phyloP scores from a whole-genome alignment of 331 rosid species.

The Prunus yedoensis region DNA sequence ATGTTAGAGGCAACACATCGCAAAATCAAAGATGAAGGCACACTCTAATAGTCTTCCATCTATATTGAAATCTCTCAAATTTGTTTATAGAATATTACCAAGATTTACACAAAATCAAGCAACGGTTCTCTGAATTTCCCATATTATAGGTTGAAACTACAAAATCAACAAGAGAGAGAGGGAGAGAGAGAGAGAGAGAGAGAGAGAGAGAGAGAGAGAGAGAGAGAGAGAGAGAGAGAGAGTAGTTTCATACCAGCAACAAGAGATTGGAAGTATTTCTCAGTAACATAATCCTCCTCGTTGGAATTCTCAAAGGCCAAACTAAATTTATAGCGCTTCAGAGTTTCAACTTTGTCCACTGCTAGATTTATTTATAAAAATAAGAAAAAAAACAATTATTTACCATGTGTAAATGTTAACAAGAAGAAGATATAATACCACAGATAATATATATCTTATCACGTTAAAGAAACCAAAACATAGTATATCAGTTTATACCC shows the following conservation, averaged over 20 bases:
- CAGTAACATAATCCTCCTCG: constrained; percentile 99
- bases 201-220: background rate
- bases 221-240: constrained; percentile 20
- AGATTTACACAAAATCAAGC: background rate
- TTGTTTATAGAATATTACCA: background rate
- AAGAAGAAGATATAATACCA: background rate
- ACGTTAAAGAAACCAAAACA: constrained; percentile 2
- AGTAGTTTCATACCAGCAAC: constrained; percentile 76
- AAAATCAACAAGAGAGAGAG: too few species aligned
- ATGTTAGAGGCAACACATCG: background rate
- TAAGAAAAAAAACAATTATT: background rate
- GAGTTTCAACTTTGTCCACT: constrained; percentile 85
- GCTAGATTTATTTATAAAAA: constrained; percentile 27
- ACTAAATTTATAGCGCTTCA: constrained; percentile 89
- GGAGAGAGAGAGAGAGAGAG: too few species aligned
- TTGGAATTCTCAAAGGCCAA: constrained; percentile 97
- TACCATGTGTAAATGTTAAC: background rate
- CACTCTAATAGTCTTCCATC: background rate
- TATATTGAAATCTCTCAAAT: background rate
- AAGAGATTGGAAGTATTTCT: constrained; percentile 94
- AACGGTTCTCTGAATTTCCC: background rate
- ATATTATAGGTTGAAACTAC: too few species aligned
- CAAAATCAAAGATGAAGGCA: background rate
- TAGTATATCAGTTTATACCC: background rate
- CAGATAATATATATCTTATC: background rate